Evolutionary conservation across 1,139 yeast species (phyloP), one percentile per base, ranked within the genome.

Genomic region (Sugiyamaella neomexicana): DNA sequence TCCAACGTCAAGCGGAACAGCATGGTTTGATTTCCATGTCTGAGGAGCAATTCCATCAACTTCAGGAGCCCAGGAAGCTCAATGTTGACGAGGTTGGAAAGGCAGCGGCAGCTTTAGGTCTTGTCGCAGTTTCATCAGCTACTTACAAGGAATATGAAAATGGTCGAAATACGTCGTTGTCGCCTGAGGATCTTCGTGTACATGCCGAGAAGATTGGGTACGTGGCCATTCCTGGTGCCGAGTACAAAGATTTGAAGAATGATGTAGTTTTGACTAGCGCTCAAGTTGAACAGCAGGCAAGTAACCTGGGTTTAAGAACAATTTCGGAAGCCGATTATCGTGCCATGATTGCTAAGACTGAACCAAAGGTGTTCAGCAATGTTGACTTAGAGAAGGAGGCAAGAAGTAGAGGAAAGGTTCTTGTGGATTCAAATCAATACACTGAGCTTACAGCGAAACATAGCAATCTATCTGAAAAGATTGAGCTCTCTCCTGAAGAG

Each of bases 271-370:
- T 49, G 12, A 7, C 46, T 8, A 5, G 39, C 3, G 15, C 10
- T 5, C 47, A 40, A 15, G 36, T 63, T 32, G 55, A 56, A 17
- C 43, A 44, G 8, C 60, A 57, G 13, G 67, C 67, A 1, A 54
- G 54, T 31, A 52, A 53, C 44, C 63, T 76, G 43, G 81, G 81
- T 1, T 69, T 75, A 5, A 36, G 42, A 16, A 49, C 47, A 3
- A 41, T 49, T 2, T 49, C 52, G 12, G 47, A 49, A 29, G 41
- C 47, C 16, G 52, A 43, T 9, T 54, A 46, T 25, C 37, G 43
- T n/a, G 49, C 20, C 13, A 20, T 54, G 43, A 47, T 39, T 44
- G 43, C 50, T 2, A 45, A 32, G 32, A 13, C 52, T 17, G 41
- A 37, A 32, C 50, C 46, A n/a, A 43, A 37, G 12, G 45, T 32